Evolutionary conservation across 164 flowering plant species (phyloP).

Genomic region (Hamamelis virginiana): DNA sequence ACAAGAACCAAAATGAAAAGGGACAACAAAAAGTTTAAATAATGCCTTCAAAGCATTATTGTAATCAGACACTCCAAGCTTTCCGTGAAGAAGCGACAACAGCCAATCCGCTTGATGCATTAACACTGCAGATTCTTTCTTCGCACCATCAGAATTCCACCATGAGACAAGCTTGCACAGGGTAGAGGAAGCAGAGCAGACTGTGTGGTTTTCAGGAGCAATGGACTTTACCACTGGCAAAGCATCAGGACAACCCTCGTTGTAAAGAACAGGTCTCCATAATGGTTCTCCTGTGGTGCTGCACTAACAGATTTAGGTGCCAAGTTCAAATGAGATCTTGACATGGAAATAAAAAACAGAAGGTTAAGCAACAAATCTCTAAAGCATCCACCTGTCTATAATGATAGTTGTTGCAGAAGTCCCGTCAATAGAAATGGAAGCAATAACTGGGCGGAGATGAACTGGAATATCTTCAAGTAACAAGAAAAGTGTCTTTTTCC

Average conservation of each 20-base stretch:
- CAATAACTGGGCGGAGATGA: conserved; percentile 45
- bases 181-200: conserved; percentile 85
- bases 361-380: not conserved
- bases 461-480: conserved; percentile 74
- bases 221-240: conserved; percentile 73
- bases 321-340: not conserved
- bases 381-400: conserved; percentile 59
- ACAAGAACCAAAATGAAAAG: not conserved
- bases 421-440: conserved; percentile 88
- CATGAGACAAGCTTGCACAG: conserved; percentile 86
- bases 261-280: conserved; percentile 74
- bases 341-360: not conserved
- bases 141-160: conserved; percentile 58
- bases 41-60: conserved; percentile 89
- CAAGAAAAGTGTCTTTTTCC: conserved; percentile 66
- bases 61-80: conserved; percentile 91
- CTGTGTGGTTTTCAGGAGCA: conserved; percentile 90
- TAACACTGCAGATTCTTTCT: conserved; percentile 57
- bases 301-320: conserved; percentile 24
- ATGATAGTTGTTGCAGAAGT: conserved; percentile 93
- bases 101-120: conserved; percentile 98
- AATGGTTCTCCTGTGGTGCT: conserved; percentile 77
- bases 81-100: conserved; percentile 93
- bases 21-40: not conserved
- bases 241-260: conserved; percentile 84